Evolutionary conservation across 1,139 yeast species (phyloP).

Genomic region (Candida sp.): DNA sequence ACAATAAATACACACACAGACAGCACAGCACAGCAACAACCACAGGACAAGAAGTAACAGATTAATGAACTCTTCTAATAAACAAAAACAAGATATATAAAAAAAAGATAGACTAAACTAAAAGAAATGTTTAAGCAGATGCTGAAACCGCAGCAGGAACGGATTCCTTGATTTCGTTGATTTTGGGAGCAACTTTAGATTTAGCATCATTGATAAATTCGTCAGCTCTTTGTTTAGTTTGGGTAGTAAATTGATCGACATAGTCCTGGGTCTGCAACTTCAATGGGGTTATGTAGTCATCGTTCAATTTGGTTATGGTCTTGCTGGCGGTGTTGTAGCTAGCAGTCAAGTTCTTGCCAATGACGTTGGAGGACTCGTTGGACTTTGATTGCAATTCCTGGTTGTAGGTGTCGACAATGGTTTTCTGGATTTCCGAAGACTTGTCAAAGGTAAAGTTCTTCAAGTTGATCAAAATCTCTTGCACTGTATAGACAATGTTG

Average conservation of each 20-base stretch:
- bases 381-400: slow-evolving; percentile 26
- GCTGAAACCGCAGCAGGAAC: slow-evolving; percentile 17
- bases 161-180: slow-evolving; percentile 14
- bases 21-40: background rate
- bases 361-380: slow-evolving; percentile 17
- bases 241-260: slow-evolving; percentile 37
- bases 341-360: slow-evolving; percentile 37
- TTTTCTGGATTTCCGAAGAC: slow-evolving; percentile 34
- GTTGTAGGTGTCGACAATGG: slow-evolving; percentile 39
- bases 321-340: slow-evolving; percentile 39
- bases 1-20: too few species aligned
- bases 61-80: background rate
- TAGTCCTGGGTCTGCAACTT: slow-evolving; percentile 44
- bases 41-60: background rate
- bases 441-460: slow-evolving; percentile 29
- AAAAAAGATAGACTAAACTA: background rate
- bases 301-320: slow-evolving; percentile 38
- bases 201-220: slow-evolving; percentile 37
- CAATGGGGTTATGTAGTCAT: slow-evolving; percentile 44
- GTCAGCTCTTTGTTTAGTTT: slow-evolving; percentile 42
- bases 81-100: background rate
- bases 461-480: slow-evolving; percentile 31
- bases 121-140: slow-evolving; percentile 18
- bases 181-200: slow-evolving; percentile 15
- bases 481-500: slow-evolving; percentile 36